Evolutionary conservation across 495 filamentous ascomycete species (phyloP).

Genomic region (Annulohypoxylon bovei): DNA sequence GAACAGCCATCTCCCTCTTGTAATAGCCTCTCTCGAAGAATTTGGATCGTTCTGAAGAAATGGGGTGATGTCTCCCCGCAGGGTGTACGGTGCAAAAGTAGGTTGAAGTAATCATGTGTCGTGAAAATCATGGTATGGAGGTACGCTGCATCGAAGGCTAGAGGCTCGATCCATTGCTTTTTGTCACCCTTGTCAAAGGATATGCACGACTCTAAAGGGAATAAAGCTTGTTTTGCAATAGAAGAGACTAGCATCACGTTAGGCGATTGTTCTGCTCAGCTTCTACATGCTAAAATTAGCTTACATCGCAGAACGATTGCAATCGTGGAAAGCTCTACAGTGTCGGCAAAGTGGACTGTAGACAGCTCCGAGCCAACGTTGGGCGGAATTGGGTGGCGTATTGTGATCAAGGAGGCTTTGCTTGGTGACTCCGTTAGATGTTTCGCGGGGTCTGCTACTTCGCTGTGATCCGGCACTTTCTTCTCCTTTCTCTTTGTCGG

Average conservation of each 20-base stretch:
- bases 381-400: conserved; percentile 4
- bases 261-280: background rate
- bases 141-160: conserved; percentile 51
- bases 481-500: conserved; percentile 7
- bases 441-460: background rate
- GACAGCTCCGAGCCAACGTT: conserved; percentile 42
- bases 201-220: conserved; percentile 51
- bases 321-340: conserved; percentile 12
- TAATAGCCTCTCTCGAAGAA: conserved; percentile 51
- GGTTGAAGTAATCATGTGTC: conserved; percentile 49
- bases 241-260: conserved; percentile 47
- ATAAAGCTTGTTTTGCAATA: conserved; percentile 51
- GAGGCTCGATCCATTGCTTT: conserved; percentile 47
- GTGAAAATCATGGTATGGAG: conserved; percentile 53
- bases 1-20: conserved; percentile 3
- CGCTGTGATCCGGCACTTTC: background rate
- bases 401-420: background rate
- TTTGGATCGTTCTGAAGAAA: conserved; percentile 44
- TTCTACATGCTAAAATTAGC: background rate
- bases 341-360: conserved; percentile 44
- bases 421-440: background rate
- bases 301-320: conserved; percentile 37
- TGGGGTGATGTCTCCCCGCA: conserved; percentile 28
- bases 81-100: conserved; percentile 1
- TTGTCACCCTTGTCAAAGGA: conserved; percentile 42